Percentiles rank a stretch among this genome's conserved stretches.
phyloP scores from a whole-genome alignment of 192 early-diverging fungal genomes.

The Paraglomus occultum region DNA sequence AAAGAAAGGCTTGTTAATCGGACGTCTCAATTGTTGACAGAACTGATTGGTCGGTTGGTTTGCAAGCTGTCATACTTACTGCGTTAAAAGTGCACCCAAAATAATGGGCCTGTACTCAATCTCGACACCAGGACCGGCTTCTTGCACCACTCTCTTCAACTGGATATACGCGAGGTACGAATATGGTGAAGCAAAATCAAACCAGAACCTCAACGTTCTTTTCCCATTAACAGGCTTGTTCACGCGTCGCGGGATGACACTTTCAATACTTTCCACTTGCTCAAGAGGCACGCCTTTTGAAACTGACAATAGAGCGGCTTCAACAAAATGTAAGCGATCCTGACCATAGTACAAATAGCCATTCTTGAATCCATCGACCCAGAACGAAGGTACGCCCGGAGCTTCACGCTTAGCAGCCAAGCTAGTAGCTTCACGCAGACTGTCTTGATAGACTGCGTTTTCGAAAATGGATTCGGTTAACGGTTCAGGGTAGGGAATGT shows the following conservation, averaged over 20 bases:
- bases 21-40: too few relatives aligned
- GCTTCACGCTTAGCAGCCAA: constrained; percentile 12
- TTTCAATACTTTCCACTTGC: constrained; percentile 17
- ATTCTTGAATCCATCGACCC: constrained; percentile 3
- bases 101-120: constrained; percentile 32
- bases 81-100: too few relatives aligned
- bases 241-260: neutral
- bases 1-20: too few relatives aligned
- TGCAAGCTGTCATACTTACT: too few relatives aligned
- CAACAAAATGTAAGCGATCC: constrained; percentile 33
- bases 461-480: constrained; percentile 16
- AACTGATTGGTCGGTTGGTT: too few relatives aligned
- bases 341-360: constrained; percentile 29
- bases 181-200: constrained; percentile 31
- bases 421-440: constrained; percentile 21
- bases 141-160: constrained; percentile 11
- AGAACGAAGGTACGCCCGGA: constrained; percentile 30
- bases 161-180: constrained; percentile 31
- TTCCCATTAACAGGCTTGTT: neutral
- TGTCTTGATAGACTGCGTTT: constrained; percentile 16
- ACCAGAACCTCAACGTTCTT: constrained; percentile 29
- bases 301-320: constrained; percentile 14
- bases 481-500: constrained; percentile 13
- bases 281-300: constrained; percentile 7
- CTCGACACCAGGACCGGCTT: constrained; percentile 11